Evolutionary conservation across 257 asterid genomes (phyloP), one percentile per base, ranked within the genome.

Genomic region (Primulina tabacum): DNA sequence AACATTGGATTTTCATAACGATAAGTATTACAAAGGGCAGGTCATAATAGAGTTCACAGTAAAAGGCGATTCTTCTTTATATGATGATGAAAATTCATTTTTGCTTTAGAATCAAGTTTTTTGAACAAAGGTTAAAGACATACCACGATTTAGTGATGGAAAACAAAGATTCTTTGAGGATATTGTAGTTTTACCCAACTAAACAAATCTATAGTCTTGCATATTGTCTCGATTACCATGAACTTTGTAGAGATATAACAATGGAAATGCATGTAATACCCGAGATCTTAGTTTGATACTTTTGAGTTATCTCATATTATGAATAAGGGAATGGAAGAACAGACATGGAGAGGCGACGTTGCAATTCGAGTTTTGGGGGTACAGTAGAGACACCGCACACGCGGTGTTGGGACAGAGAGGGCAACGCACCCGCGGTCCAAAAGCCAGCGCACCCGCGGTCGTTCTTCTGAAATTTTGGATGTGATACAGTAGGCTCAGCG

Each of bases 181-280:
- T 21, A 20, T 34, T 59, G 65, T 52, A 50, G n/a, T 67, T 68
- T 65, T 28, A 11, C 69, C 35, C 26, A 50, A 57, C 60, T 40
- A 60, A 57, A 40, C 71, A 66, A 17, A 60, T 71, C n/a, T 65
- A 11, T 28, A 26, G 60, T 26, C 43, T 56, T 64, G 55, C 63
- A 56, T 34, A 55, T 33, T 67, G 62, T 67, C 47, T 63, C 4
- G n/a, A 30, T 57, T 62, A 53, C 17, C 71, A 64, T 18, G 34
- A 60, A 52, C 40, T 37, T 35, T 50, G 33, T 64, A 37, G 24
- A 21, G 62, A 66, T 68, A 18, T 70, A 67, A 34, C 33, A 58
- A 17, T 26, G 0, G 59, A 56, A 18, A 37, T 66, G 58, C 12
- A 59, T 60, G 14, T n/a, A n/a, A n/a, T n/a, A n/a, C n/a, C n/a